Percentiles rank a stretch among this genome's conserved stretches.
Evolutionary conservation across 1,284 basidiomycete genomes (phyloP).

Genomic region (Golubevia sp.): DNA sequence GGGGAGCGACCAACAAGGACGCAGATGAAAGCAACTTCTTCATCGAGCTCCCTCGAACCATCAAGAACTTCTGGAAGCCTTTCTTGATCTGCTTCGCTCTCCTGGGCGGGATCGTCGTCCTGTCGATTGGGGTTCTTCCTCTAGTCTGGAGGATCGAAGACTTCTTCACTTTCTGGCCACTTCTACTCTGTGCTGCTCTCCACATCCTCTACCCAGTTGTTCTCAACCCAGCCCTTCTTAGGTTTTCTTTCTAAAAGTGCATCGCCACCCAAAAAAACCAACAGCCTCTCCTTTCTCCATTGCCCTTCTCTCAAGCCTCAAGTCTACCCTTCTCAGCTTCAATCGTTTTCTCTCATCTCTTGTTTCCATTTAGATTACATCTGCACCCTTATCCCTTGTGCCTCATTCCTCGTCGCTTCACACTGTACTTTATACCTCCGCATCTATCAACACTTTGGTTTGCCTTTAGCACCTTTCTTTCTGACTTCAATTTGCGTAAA

Average conservation of each 20-base stretch:
- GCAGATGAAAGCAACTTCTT: conserved; percentile 71
- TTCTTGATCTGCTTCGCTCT: conserved; percentile 67
- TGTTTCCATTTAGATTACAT: too few relatives aligned
- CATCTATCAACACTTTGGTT: too few relatives aligned
- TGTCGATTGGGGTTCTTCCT: conserved; percentile 68
- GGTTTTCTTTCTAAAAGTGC: conserved; percentile 36
- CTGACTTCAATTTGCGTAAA: too few relatives aligned
- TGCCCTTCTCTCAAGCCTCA: too few relatives aligned
- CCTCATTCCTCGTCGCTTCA: too few relatives aligned
- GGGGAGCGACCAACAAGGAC: conserved; percentile 71
- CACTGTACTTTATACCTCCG: too few relatives aligned
- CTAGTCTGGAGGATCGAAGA: conserved; percentile 67
- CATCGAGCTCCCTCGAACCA: conserved; percentile 80
- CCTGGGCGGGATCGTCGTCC: conserved; percentile 67
- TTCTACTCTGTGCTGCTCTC: conserved; percentile 4
- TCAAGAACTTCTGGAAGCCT: conserved; percentile 73
- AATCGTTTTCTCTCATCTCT: too few relatives aligned
- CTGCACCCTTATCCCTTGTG: too few relatives aligned
- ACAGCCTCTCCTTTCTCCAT: too few relatives aligned
- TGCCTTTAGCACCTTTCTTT: too few relatives aligned
- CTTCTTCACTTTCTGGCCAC: conserved; percentile 17
- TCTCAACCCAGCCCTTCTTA: conserved; percentile 31
- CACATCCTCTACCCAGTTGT: conserved; percentile 38
- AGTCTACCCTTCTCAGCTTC: too few relatives aligned
- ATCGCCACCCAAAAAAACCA: too few relatives aligned